Percentiles rank a stretch among this genome's conserved stretches.
phyloP scores from a whole-genome alignment of 2,329 filamentous ascomycete species.

The Emericellopsis atlantica region DNA sequence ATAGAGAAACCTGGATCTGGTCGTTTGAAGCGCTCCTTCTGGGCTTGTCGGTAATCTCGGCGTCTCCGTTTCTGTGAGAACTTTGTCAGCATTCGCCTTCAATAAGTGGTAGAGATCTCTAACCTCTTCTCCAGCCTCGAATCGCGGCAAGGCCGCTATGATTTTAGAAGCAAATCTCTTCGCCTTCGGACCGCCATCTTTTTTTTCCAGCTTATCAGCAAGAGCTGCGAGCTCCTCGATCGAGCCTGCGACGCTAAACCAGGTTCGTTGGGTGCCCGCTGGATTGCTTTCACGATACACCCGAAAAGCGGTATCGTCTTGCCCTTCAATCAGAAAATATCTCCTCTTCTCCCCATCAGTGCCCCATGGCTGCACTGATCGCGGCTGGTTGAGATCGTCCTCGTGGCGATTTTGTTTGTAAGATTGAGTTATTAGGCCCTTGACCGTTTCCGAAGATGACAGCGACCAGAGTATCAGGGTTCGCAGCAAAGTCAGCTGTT shows the following conservation, averaged over 20 bases:
- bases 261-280: conserved; percentile 60
- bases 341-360: conserved; percentile 80
- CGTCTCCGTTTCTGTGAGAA: conserved; percentile 67
- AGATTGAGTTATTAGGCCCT: conserved; percentile 68
- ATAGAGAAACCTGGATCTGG: conserved; percentile 83
- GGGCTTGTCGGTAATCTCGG: conserved; percentile 77
- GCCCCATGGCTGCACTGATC: conserved; percentile 86
- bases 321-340: conserved; percentile 88
- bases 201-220: conserved; percentile 60
- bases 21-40: conserved; percentile 76
- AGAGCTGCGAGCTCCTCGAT: conserved; percentile 76
- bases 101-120: conserved; percentile 9
- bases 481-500: conserved; percentile 68
- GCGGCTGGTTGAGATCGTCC: conserved; percentile 66
- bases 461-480: conserved; percentile 82
- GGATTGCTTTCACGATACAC: conserved; percentile 91
- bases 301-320: conserved; percentile 87
- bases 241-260: conserved; percentile 84
- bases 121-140: conserved; percentile 88
- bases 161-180: conserved; percentile 70
- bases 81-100: conserved; percentile 6
- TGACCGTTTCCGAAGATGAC: conserved; percentile 74
- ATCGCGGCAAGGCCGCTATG: conserved; percentile 66
- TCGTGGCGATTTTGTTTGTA: conserved; percentile 84
- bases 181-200: conserved; percentile 72